These are phyloP conservation scores for Thermothelomyces thermophilus DNA, from an alignment of 2,329 filamentous ascomycete genomes.

Conservation along the genomic window DNA sequence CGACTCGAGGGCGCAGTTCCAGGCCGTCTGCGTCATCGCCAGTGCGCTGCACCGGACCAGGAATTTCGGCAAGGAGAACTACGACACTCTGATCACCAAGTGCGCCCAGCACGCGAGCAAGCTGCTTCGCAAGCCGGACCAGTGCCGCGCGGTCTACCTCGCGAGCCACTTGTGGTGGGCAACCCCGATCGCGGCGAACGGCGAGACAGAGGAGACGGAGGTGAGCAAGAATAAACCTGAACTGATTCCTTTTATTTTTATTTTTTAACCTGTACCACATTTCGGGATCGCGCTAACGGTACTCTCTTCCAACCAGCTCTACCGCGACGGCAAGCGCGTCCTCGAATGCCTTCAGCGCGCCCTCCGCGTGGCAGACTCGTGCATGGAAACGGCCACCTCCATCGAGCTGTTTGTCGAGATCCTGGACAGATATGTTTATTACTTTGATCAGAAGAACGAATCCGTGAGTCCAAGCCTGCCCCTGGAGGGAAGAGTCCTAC, in stretches of 20 bases:
- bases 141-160: slow-evolving; percentile 92
- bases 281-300: too few relatives aligned
- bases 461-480: slow-evolving; percentile 47
- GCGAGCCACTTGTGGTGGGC: slow-evolving; percentile 99
- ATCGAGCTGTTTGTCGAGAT: slow-evolving; percentile 99
- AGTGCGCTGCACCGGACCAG: slow-evolving; percentile 81
- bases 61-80: slow-evolving; percentile 93
- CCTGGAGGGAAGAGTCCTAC: not conserved
- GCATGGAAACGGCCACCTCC: slow-evolving; percentile 96
- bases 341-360: slow-evolving; percentile 94
- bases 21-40: slow-evolving; percentile 91
- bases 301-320: slow-evolving; percentile 59
- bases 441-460: slow-evolving; percentile 98
- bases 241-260: not conserved
- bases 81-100: slow-evolving; percentile 97
- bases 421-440: slow-evolving; percentile 95
- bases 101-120: slow-evolving; percentile 95
- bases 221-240: slow-evolving; percentile 53
- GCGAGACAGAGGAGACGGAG: slow-evolving; percentile 73
- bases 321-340: slow-evolving; percentile 94
- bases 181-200: slow-evolving; percentile 68
- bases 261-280: too few relatives aligned
- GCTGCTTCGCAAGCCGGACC: slow-evolving; percentile 92
- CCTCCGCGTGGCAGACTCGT: slow-evolving; percentile 91
- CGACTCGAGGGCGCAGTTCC: slow-evolving; percentile 94